Evolutionary conservation across 768 basidiomycete genomes (phyloP).

Genomic region (Suillus spraguei): DNA sequence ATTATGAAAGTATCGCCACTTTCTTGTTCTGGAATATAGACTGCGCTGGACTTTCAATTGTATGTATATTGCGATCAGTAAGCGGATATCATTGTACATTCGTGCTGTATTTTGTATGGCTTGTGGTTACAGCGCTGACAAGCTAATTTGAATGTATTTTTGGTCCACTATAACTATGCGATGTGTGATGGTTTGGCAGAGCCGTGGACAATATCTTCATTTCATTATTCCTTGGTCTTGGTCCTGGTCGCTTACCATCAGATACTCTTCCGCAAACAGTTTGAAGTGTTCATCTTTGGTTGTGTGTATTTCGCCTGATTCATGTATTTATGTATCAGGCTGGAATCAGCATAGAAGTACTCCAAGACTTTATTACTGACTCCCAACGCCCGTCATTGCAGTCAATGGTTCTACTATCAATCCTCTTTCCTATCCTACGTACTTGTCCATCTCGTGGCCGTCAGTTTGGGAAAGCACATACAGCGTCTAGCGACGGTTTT

Average conservation of each 20-base stretch:
- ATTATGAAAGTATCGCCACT: constrained; percentile 7
- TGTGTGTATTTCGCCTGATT: background rate
- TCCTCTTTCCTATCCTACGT: background rate
- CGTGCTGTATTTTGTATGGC: constrained; percentile 1
- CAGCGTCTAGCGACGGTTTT: background rate
- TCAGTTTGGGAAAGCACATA: background rate
- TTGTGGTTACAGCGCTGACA: background rate
- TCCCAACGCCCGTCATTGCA: too few relatives aligned
- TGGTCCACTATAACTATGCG: background rate
- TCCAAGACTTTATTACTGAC: too few relatives aligned
- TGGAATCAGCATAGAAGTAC: background rate
- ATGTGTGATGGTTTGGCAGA: background rate
- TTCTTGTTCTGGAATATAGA: constrained; percentile 1
- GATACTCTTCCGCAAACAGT: background rate
- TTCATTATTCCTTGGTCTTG: background rate
- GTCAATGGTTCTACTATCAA: background rate
- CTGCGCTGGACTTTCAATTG: background rate
- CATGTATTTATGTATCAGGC: too few relatives aligned
- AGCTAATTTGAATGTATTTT: background rate
- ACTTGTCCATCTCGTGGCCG: background rate
- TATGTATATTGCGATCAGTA: background rate
- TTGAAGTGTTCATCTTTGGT: background rate
- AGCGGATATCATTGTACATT: background rate
- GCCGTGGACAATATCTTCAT: background rate
- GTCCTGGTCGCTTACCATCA: background rate